Evolutionary conservation across 495 filamentous ascomycete genomes (phyloP).

Genomic region (Lophiotrema nucula): DNA sequence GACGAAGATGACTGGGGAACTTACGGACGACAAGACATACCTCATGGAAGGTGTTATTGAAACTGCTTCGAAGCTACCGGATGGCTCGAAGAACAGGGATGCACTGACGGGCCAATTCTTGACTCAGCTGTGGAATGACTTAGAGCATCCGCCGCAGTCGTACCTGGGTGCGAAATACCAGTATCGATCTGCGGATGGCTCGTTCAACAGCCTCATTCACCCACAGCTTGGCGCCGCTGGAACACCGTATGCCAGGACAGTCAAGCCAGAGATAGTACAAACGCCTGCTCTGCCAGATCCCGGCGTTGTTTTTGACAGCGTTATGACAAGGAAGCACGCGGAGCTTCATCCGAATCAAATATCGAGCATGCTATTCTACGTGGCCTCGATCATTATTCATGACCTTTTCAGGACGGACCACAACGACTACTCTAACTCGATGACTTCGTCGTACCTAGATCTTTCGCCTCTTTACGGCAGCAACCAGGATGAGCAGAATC

Average conservation of each 20-base stretch:
- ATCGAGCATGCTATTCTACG: slow-evolving; percentile 85
- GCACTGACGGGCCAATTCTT: slow-evolving; percentile 61
- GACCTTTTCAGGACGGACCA: slow-evolving; percentile 66
- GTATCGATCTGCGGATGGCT: slow-evolving; percentile 70
- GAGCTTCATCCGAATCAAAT: slow-evolving; percentile 74
- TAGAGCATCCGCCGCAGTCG: slow-evolving; percentile 66
- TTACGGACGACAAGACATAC: slow-evolving; percentile 49
- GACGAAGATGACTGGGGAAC: slow-evolving; percentile 33
- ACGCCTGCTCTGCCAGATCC: slow-evolving; percentile 71
- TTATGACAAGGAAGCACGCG: slow-evolving; percentile 62
- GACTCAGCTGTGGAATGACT: slow-evolving; percentile 63
- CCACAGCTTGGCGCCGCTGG: slow-evolving; percentile 65
- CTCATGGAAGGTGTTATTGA: slow-evolving; percentile 57
- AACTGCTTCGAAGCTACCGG: slow-evolving; percentile 49
- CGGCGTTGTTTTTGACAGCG: slow-evolving; percentile 70
- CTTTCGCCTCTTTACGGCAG: slow-evolving; percentile 84
- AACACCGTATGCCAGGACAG: slow-evolving; percentile 70
- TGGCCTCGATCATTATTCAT: slow-evolving; percentile 88
- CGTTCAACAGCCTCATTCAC: slow-evolving; percentile 61
- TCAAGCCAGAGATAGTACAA: slow-evolving; percentile 61
- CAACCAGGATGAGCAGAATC: slow-evolving; percentile 70
- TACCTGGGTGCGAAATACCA: slow-evolving; percentile 54
- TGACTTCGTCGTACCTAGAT: slow-evolving; percentile 83
- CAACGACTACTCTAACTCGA: slow-evolving; percentile 55
- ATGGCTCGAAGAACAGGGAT: slow-evolving; percentile 52